These are phyloP conservation scores for Bryoerythrophyllum caledonicum DNA, from an alignment of 225 moss, liverwort and hornwort species.

Conservation along the genomic window DNA sequence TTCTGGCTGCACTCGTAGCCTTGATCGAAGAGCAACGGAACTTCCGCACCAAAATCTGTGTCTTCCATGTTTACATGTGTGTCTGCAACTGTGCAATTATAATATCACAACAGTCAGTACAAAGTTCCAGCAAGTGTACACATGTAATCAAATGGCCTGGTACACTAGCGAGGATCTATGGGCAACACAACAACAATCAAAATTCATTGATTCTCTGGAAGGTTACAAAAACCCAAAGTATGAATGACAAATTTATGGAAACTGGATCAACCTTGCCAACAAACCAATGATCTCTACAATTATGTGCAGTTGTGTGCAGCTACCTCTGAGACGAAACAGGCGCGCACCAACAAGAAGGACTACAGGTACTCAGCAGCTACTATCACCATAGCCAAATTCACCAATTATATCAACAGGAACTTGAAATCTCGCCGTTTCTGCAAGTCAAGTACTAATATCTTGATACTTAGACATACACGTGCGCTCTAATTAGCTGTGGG, in stretches of 20 bases:
- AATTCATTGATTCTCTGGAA: conserved; percentile 2
- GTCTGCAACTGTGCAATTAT: conserved; percentile 27
- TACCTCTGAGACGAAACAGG: conserved; percentile 2
- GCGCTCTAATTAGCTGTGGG: conserved; percentile 28
- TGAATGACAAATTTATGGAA: neutral
- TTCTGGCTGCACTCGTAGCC: conserved; percentile 46
- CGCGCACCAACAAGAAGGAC: conserved; percentile 9
- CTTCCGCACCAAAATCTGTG: conserved; percentile 38
- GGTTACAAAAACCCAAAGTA: neutral
- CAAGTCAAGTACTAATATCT: conserved; percentile 14
- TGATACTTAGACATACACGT: conserved; percentile 27
- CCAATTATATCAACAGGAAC: conserved; percentile 18
- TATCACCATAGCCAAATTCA: conserved; percentile 24
- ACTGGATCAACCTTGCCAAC: neutral
- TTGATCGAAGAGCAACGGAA: conserved; percentile 51
- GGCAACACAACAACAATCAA: neutral
- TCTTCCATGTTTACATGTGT: conserved; percentile 38
- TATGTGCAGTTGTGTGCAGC: neutral
- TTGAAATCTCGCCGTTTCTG: neutral
- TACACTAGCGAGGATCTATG: conserved; percentile 8
- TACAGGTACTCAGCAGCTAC: conserved; percentile 21
- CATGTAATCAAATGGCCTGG: neutral
- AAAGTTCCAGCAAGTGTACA: neutral
- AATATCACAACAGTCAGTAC: neutral
- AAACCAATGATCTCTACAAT: conserved; percentile 7